These are phyloP conservation scores for Solanum corneliomulleri DNA, from an alignment of 257 asterid species.

Conservation along the genomic window DNA sequence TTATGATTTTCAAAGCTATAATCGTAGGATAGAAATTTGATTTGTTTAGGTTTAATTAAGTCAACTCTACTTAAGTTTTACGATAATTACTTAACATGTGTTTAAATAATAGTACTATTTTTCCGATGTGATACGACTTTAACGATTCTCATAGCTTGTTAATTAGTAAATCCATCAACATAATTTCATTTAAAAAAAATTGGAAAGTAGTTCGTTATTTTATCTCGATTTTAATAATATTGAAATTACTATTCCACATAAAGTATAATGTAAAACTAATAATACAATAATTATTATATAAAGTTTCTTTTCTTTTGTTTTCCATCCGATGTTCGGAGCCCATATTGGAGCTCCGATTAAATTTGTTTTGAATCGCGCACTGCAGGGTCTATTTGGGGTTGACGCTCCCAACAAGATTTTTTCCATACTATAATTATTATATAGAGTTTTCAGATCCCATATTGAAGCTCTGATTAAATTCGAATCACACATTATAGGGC, in stretches of 20 bases:
- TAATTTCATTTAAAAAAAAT: too few species aligned
- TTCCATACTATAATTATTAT: too few species aligned
- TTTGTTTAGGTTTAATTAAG: background rate
- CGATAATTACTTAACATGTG: too few species aligned
- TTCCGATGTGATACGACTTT: background rate
- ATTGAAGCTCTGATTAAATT: too few species aligned
- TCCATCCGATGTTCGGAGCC: accelerated
- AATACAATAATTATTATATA: too few species aligned
- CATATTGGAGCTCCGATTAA: too few species aligned
- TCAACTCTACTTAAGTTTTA: background rate
- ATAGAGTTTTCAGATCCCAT: accelerated
- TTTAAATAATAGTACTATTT: too few species aligned
- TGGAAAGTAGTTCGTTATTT: background rate
- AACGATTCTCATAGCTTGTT: background rate
- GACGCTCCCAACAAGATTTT: too few species aligned
- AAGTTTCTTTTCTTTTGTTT: background rate
- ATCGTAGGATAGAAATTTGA: background rate
- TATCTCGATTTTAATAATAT: too few species aligned
- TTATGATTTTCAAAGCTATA: background rate
- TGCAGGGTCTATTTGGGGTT: accelerated
- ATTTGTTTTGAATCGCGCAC: too few species aligned
- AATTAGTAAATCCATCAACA: background rate
- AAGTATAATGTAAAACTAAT: background rate
- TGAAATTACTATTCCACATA: background rate
- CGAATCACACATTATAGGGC: accelerated